Base-by-base conservation (phyloP, 345 rosid species). In the Kandelia obovata region DNA sequence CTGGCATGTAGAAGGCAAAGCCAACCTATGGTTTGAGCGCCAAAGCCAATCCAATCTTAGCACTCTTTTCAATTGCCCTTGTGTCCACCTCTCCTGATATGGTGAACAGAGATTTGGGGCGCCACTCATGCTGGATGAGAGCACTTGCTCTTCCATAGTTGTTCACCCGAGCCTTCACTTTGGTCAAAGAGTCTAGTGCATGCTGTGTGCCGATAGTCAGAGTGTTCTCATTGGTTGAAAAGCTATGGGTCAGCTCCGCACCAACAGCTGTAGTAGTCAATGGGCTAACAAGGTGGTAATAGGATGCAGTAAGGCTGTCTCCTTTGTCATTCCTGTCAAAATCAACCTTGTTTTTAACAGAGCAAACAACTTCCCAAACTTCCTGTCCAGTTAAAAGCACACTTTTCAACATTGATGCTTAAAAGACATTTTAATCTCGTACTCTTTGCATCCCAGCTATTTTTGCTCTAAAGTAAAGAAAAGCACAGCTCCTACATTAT, bases 81-180 rank as follows among this genome's bases (percentile, higher is more conserved):
- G 99, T 82, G 81, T 96, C 96, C 16, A 96, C 90, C 73, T 96
- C 97, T 26, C 98, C 98, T 0, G 99, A 96, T n/a, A 96, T 73
- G 31, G 94, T 92, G 80, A 96, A 74, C 51, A 89, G 84, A 21
- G 99, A 90, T 73, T 84, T 92, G 5, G 96, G 94, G 69, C 97
- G 92, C 94, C 94, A 96, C 69, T 90, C 89, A 10, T 96, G 98
- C 86, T 96, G 99, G 82, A 96, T 86, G 66, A 96, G 83, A 3
- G 99, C 97, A 64, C 90, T 96, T 6, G 89, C 97, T 69, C 62
- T 77, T 57, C 98, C 99, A 57, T 64, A 85, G 88, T 86, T 86
- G 93, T 96, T 92, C 73, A 89, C 80, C 11, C 98, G 89, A 47
- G 94, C 92, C 92, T 96, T 96, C 80, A 96, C 82, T 2, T 76